Evolutionary conservation across 495 filamentous ascomycete genomes (phyloP).

Genomic region (Podospora bellae-mahoneyi): DNA sequence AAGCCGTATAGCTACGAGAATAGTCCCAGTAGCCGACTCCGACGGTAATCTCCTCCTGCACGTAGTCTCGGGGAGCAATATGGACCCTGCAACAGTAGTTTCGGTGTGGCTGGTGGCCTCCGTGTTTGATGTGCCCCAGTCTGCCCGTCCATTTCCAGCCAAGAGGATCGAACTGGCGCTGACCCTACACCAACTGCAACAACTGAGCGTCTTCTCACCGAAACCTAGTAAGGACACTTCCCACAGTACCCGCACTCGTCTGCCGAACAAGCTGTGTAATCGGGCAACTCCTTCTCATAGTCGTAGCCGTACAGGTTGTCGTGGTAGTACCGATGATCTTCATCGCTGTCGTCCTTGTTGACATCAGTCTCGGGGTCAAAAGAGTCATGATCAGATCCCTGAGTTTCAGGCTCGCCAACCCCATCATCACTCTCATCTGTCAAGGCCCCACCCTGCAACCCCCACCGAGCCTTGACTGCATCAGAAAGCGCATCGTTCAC

Average conservation of each 20-base stretch:
- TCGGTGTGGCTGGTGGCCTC: too few species aligned
- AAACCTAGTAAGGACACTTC: slow-evolving; percentile 23
- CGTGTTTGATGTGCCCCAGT: too few species aligned
- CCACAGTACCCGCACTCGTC: slow-evolving; percentile 19
- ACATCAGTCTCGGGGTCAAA: not conserved
- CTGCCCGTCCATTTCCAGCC: too few species aligned
- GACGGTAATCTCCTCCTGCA: too few species aligned
- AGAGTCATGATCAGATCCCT: not conserved
- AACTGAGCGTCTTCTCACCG: not conserved
- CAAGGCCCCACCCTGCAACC: not conserved
- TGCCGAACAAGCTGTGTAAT: slow-evolving; percentile 17
- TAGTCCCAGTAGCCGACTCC: too few species aligned
- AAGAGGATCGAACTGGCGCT: too few species aligned
- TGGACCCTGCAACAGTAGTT: too few species aligned
- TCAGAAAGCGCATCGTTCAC: slow-evolving; percentile 16
- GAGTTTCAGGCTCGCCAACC: not conserved
- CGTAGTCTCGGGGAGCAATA: too few species aligned
- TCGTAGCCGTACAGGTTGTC: not conserved
- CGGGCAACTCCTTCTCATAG: not conserved
- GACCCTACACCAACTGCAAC: too few species aligned
- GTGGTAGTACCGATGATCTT: not conserved
- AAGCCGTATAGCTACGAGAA: too few species aligned
- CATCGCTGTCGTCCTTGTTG: not conserved
- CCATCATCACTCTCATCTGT: not conserved
- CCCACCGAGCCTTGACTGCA: slow-evolving; percentile 12